Conservation (phyloP, 257 asterid species). For the Nicotiana tabacum region DNA sequence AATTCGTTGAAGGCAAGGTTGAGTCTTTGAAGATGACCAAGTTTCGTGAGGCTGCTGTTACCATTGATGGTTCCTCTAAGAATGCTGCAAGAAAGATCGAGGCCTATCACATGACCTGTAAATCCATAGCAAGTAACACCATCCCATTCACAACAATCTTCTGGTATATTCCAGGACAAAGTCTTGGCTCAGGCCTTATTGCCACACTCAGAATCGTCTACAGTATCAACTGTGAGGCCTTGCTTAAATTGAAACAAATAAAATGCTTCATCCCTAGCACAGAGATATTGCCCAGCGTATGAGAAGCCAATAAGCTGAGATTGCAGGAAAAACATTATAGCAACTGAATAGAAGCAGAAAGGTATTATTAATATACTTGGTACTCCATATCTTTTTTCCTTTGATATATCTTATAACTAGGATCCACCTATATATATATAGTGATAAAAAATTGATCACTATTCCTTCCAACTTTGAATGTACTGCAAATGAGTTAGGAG, state of each 20-base stretch:
- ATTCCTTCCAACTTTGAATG: not conserved
- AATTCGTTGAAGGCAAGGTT: not conserved
- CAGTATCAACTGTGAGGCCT: no score
- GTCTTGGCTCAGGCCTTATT: not conserved
- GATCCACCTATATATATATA: not conserved
- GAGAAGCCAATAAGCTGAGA: not conserved
- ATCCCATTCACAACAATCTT: not conserved
- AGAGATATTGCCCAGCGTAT: not conserved
- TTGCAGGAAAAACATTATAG: not conserved
- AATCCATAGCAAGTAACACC: not conserved
- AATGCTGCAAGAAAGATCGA: not conserved
- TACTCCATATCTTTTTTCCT: not conserved
- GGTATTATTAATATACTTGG: not conserved
- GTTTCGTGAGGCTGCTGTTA: not conserved
- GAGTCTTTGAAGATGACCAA: not conserved
- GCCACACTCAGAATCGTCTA: fast-evolving
- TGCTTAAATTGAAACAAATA: not conserved
- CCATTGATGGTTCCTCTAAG: not conserved
- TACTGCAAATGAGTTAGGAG: not conserved
- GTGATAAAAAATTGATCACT: not conserved
- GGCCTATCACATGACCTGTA: not conserved
- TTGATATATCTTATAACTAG: not conserved
- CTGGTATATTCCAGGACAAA: not conserved
- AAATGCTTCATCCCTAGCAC: not conserved
- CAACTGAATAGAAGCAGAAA: not conserved